Percentiles rank a stretch among this genome's conserved stretches.
These are phyloP conservation scores for Penicillium sp. DNA, from an alignment of 2,329 filamentous ascomycete species.

Conservation along the genomic window DNA sequence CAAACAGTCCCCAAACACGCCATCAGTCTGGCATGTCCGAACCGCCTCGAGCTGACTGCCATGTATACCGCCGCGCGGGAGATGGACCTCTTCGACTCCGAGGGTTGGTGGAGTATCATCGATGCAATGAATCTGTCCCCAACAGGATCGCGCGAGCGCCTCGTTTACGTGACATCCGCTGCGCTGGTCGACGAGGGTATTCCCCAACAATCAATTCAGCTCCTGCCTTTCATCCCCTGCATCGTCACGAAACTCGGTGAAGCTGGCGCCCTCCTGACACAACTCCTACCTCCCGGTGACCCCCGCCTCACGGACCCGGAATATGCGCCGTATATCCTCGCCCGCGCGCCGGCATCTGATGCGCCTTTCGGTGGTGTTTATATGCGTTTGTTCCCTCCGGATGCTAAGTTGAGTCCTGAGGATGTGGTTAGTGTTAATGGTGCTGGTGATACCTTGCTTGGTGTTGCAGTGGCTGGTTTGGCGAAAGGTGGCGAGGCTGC, in stretches of 20 bases:
- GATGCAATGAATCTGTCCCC: conserved; percentile 69
- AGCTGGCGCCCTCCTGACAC: conserved; percentile 69
- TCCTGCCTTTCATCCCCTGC: conserved; percentile 81
- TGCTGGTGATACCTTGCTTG: conserved; percentile 87
- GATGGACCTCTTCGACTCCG: conserved; percentile 61
- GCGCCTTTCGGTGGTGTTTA: conserved; percentile 73
- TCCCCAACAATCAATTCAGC: conserved; percentile 74
- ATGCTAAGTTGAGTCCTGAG: conserved; percentile 54
- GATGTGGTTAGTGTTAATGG: conserved; percentile 88
- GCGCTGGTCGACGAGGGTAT: conserved; percentile 72
- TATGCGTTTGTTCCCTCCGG: conserved; percentile 68
- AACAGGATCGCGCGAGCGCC: conserved; percentile 63
- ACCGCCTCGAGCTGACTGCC: conserved; percentile 70
- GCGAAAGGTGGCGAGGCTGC: conserved; percentile 48
- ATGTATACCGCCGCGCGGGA: conserved; percentile 69
- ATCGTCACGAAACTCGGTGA: conserved; percentile 78
- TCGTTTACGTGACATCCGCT: conserved; percentile 61
- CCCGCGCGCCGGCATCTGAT: conserved; percentile 53
- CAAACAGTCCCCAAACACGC: conserved; percentile 55
- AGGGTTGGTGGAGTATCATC: conserved; percentile 73
- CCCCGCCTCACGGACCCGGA: conserved; percentile 58
- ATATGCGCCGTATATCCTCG: conserved; percentile 65
- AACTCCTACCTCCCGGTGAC: conserved; percentile 64
- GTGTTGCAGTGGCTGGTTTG: conserved; percentile 74
- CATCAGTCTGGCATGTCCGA: conserved; percentile 76